Conservation (phyloP, 192 early-diverging fungal genomes). For the Entomortierella beljakovae region DNA sequence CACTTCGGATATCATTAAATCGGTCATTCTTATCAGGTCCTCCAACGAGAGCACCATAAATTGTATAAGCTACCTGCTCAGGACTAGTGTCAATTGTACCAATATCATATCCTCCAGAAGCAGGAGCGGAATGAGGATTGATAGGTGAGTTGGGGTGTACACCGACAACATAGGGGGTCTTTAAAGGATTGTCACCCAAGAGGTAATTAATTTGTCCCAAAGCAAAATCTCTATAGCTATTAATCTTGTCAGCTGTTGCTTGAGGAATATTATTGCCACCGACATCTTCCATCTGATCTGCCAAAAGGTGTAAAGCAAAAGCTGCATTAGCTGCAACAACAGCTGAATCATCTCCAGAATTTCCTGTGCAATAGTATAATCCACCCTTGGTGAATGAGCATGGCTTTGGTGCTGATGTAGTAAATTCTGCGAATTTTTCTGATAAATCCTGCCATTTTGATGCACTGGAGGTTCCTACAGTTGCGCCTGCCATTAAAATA, state of each 20-base stretch:
- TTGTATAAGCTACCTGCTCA: slow-evolving; percentile 37
- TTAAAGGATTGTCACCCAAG: slow-evolving; percentile 64
- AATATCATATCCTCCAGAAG: slow-evolving; percentile 61
- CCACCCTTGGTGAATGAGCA: slow-evolving; percentile 60
- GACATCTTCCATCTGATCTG: slow-evolving; percentile 34
- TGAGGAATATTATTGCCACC: slow-evolving; percentile 3
- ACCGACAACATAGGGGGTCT: slow-evolving; percentile 68
- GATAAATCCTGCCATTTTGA: slow-evolving; percentile 52
- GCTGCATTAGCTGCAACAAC: slow-evolving; percentile 53
- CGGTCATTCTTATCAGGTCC: slow-evolving; percentile 65
- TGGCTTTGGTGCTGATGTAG: slow-evolving; percentile 5
- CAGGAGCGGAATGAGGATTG: slow-evolving; percentile 69
- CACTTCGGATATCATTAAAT: slow-evolving; percentile 57
- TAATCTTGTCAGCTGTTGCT: slow-evolving; percentile 17
- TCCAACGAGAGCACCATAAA: slow-evolving; percentile 70
- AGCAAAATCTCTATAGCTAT: slow-evolving; percentile 42
- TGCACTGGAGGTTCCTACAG: slow-evolving; percentile 23
- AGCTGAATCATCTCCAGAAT: slow-evolving; percentile 41
- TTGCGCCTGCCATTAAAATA: slow-evolving; percentile 59
- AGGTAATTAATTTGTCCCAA: slow-evolving; percentile 62
- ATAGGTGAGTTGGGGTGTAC: slow-evolving; percentile 67
- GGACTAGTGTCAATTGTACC: slow-evolving; percentile 55
- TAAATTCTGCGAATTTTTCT: slow-evolving; percentile 55
- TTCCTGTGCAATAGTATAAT: slow-evolving; percentile 45
- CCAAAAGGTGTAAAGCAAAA: slow-evolving; percentile 46